phyloP scores from a whole-genome alignment of 2,329 filamentous ascomycete genomes.

The Bisporella sp. region DNA sequence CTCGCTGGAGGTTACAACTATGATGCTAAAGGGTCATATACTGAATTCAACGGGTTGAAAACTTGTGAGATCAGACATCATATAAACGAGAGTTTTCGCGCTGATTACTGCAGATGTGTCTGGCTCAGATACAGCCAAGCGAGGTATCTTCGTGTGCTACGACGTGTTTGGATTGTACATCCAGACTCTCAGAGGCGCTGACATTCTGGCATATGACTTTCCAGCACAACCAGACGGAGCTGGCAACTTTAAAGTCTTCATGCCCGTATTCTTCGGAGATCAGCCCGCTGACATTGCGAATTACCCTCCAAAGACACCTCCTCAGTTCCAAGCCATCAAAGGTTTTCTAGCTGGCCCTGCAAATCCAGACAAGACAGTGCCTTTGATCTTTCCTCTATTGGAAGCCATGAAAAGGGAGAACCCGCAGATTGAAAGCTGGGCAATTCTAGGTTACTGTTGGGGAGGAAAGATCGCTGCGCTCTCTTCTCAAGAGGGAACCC shows the following conservation, averaged over 20 bases:
- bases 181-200: constrained; percentile 62
- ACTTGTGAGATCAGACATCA: constrained; percentile 22
- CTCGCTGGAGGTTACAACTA: constrained; percentile 25
- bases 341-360: constrained; percentile 14
- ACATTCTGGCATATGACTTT: constrained; percentile 50
- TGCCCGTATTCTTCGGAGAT: constrained; percentile 85
- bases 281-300: constrained; percentile 8
- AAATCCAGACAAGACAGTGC: constrained; percentile 6
- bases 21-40: constrained; percentile 26
- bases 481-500: constrained; percentile 42
- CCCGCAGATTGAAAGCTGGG: constrained; percentile 18
- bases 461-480: constrained; percentile 60
- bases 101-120: constrained; percentile 32
- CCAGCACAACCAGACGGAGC: constrained; percentile 29
- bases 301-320: constrained; percentile 12
- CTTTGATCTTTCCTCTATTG: constrained; percentile 5
- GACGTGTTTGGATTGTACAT: constrained; percentile 65
- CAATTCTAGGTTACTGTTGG: constrained; percentile 49
- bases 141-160: constrained; percentile 53
- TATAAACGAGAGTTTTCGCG: neutral
- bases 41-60: constrained; percentile 23
- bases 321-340: constrained; percentile 16
- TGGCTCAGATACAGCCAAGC: constrained; percentile 38
- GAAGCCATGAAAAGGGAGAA: constrained; percentile 6
- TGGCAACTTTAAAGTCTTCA: constrained; percentile 70